A percentile compares a stretch with the other conserved stretches of the same genome.
phyloP scores from a whole-genome alignment of 2,329 filamentous ascomycete species.

The Ploettnerulaceae sp. region DNA sequence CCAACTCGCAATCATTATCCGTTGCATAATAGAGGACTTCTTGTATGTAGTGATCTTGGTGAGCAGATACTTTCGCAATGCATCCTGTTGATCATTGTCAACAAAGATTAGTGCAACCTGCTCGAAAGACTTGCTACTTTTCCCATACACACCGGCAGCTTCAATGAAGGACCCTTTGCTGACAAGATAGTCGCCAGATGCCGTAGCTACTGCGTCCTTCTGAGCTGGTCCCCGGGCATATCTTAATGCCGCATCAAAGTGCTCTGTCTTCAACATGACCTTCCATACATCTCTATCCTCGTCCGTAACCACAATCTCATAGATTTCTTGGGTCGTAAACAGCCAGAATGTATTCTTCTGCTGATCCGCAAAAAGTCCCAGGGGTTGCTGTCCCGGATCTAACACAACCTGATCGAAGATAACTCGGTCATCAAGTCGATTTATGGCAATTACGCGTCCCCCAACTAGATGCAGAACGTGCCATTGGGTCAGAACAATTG shows the following conservation, averaged over 20 bases:
- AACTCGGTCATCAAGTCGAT: slow-evolving; percentile 77
- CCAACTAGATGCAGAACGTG: slow-evolving; percentile 83
- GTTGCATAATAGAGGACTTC: slow-evolving; percentile 82
- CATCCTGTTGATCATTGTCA: slow-evolving; percentile 84
- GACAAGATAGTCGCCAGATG: slow-evolving; percentile 84
- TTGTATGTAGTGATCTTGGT: slow-evolving; percentile 79
- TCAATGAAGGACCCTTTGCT: slow-evolving; percentile 77
- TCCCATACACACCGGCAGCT: slow-evolving; percentile 85
- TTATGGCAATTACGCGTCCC: slow-evolving; percentile 76
- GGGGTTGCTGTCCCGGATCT: slow-evolving; percentile 68
- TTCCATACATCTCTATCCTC: slow-evolving; percentile 94
- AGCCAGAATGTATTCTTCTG: slow-evolving; percentile 98
- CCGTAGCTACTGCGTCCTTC: slow-evolving; percentile 85
- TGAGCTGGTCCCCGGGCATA: slow-evolving; percentile 77
- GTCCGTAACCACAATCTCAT: slow-evolving; percentile 84
- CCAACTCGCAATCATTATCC: slow-evolving; percentile 94
- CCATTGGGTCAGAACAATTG: slow-evolving; percentile 86
- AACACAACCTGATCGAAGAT: slow-evolving; percentile 87
- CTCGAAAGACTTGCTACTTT: slow-evolving; percentile 95
- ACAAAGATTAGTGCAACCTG: slow-evolving; percentile 90
- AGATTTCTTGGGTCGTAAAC: slow-evolving; percentile 86
- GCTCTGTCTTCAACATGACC: slow-evolving; percentile 79
- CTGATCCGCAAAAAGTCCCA: slow-evolving; percentile 83
- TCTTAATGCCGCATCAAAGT: slow-evolving; percentile 82
- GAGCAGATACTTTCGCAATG: slow-evolving; percentile 80